These are phyloP conservation scores for Raphanus hybrid DNA, from an alignment of 441 rosid genomes.

Conservation along the genomic window DNA sequence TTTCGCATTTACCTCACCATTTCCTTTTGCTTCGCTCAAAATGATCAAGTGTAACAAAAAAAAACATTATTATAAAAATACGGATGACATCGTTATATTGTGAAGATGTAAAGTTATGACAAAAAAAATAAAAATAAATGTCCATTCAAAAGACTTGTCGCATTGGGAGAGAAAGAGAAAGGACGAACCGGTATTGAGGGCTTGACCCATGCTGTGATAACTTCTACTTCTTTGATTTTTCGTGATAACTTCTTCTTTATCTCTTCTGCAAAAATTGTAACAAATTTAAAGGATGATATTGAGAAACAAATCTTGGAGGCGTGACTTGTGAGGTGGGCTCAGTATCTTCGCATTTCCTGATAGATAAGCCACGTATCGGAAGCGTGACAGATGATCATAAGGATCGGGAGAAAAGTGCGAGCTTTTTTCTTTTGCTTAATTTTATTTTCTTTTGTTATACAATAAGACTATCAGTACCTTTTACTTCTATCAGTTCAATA, in stretches of 20 bases:
- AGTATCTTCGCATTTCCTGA: constrained; percentile 41
- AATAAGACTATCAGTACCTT: too few species aligned
- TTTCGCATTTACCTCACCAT: constrained; percentile 44
- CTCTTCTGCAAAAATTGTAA: not conserved
- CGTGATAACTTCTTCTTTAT: not conserved
- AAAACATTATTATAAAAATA: not conserved
- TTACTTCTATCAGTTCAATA: too few species aligned
- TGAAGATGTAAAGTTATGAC: too few species aligned
- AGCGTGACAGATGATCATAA: constrained; percentile 26
- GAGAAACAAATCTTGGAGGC: constrained; percentile 23
- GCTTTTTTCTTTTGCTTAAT: too few species aligned
- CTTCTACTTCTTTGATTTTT: not conserved
- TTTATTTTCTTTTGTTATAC: too few species aligned
- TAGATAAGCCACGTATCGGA: constrained; percentile 36
- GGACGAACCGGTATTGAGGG: constrained; percentile 39
- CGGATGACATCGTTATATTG: not conserved
- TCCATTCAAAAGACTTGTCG: not conserved
- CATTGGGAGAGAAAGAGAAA: not conserved
- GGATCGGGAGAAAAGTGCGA: constrained; percentile 15
- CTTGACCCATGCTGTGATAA: constrained; percentile 40
- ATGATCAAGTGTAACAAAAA: not conserved
- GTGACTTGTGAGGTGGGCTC: constrained; percentile 32
- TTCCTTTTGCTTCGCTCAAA: constrained; percentile 49
- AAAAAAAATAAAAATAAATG: too few species aligned
- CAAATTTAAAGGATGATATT: constrained; percentile 25